phyloP scores from a whole-genome alignment of 169 alveolate genomes.

The Cryptosporidium meleagridis region DNA sequence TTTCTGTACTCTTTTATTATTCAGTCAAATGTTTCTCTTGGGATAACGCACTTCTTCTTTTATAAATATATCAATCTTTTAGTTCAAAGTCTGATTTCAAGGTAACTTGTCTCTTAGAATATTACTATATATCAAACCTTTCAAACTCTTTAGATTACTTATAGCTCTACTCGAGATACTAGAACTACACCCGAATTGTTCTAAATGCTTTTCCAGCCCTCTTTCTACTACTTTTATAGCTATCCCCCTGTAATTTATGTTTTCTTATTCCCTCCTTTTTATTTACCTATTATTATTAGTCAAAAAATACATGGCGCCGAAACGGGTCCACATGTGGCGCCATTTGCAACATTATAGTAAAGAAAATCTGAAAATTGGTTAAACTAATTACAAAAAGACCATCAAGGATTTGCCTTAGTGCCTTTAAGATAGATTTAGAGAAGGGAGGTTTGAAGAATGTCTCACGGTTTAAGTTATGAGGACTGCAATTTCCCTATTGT shows the following conservation, averaged over 20 bases:
- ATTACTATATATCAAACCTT: not conserved
- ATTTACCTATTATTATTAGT: constrained; percentile 13
- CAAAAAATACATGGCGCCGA: constrained; percentile 27
- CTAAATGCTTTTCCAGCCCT: not conserved
- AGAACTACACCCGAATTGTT: not conserved
- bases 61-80: not conserved
- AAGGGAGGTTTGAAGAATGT: not conserved
- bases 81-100: not conserved
- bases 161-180: not conserved
- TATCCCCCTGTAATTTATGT: not conserved
- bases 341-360: not conserved
- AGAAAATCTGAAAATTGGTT: not conserved
- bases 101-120: not conserved
- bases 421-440: not conserved
- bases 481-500: constrained; percentile 95
- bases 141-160: not conserved
- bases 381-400: not conserved
- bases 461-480: constrained; percentile 82
- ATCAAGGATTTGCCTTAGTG: not conserved
- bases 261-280: constrained; percentile 20
- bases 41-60: not conserved
- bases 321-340: not conserved
- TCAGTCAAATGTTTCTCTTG: not conserved
- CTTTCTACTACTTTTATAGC: not conserved
- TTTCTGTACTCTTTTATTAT: constrained; percentile 24